phyloP scores from a whole-genome alignment of 805 yeast species.

The Candida nemodendra region DNA sequence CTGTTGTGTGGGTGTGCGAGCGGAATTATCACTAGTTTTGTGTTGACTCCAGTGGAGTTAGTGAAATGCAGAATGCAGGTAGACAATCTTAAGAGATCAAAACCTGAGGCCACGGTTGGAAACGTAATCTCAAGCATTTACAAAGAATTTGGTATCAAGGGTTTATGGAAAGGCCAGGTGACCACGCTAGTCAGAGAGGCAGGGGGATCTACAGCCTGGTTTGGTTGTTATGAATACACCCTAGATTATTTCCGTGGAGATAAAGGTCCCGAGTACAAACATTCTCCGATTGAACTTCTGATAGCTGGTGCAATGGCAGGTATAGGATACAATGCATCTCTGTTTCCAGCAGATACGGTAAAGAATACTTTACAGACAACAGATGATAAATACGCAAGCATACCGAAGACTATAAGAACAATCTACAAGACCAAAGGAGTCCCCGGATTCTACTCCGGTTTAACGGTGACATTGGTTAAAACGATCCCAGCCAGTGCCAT shows the following conservation, averaged over 20 bases:
- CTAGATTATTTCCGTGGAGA: constrained; percentile 36
- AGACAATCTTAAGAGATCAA: constrained; percentile 34
- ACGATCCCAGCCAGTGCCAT: constrained; percentile 90
- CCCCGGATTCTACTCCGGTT: constrained; percentile 74
- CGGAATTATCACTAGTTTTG: constrained; percentile 79
- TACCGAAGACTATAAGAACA: constrained; percentile 36
- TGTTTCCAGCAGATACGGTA: constrained; percentile 89
- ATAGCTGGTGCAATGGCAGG: constrained; percentile 88
- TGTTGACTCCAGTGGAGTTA: constrained; percentile 89
- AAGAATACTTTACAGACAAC: constrained; percentile 80
- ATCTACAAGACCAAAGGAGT: constrained; percentile 58
- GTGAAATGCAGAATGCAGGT: constrained; percentile 89
- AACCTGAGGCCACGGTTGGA: constrained; percentile 28
- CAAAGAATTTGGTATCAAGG: constrained; percentile 52
- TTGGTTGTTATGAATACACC: constrained; percentile 76
- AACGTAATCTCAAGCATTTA: constrained; percentile 43
- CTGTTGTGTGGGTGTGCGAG: constrained; percentile 75
- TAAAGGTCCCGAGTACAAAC: constrained; percentile 24
- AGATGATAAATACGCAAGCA: constrained; percentile 26
- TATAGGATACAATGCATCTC: constrained; percentile 69
- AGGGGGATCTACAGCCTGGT: constrained; percentile 93
- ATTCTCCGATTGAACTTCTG: constrained; percentile 52
- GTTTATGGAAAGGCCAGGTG: constrained; percentile 85
- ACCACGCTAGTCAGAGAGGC: constrained; percentile 81
- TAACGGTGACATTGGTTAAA: constrained; percentile 76